phyloP scores from a whole-genome alignment of 176 grass and related monocot species.

The Oryza officinalis region DNA sequence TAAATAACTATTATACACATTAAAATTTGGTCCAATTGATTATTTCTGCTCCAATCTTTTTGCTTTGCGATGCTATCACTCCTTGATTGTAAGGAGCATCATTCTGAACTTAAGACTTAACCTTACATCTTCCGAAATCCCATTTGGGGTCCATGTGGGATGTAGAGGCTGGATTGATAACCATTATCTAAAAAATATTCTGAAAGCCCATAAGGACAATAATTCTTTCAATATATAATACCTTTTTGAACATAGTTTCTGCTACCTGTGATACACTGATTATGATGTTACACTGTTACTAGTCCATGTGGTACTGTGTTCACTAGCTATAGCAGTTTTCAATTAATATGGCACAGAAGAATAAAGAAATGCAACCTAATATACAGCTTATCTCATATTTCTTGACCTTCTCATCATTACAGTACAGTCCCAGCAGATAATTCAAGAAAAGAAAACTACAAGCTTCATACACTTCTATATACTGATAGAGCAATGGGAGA shows the following conservation, averaged over 20 bases:
- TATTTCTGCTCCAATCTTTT: too few species aligned
- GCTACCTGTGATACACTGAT: not conserved
- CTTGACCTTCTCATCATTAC: conserved; percentile 16
- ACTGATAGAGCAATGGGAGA: conserved; percentile 22
- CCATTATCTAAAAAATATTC: too few species aligned
- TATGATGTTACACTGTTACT: not conserved
- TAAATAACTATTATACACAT: too few species aligned
- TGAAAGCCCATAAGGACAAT: not conserved
- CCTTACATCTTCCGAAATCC: too few species aligned
- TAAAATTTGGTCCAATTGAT: too few species aligned
- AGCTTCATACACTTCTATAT: not conserved
- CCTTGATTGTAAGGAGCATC: too few species aligned
- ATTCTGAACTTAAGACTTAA: too few species aligned
- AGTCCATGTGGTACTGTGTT: not conserved
- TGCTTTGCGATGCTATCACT: too few species aligned
- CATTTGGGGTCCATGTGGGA: too few species aligned
- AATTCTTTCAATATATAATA: not conserved
- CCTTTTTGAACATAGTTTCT: not conserved
- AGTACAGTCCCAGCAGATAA: conserved; percentile 30
- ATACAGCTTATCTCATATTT: conserved; percentile 31
- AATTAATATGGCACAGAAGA: not conserved
- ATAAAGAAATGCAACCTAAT: conserved; percentile 27
- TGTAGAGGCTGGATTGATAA: too few species aligned
- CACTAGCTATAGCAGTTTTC: not conserved
- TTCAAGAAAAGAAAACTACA: conserved; percentile 35